A percentile compares a stretch with the other conserved stretches of the same genome.
phyloP scores from a whole-genome alignment of 2,329 filamentous ascomycete genomes.

The Stachybotrys elegans region DNA sequence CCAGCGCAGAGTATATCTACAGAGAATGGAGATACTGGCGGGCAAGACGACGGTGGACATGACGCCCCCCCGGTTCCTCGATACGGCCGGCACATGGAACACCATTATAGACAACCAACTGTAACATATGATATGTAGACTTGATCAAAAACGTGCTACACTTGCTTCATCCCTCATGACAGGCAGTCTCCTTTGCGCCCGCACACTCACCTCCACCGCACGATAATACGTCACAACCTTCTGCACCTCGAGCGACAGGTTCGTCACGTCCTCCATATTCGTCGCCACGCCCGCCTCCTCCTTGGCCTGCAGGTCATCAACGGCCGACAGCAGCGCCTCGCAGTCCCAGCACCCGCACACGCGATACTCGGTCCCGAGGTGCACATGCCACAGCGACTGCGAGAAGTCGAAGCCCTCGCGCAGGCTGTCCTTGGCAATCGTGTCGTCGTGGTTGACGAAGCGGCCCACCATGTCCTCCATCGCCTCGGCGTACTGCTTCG shows the following conservation, averaged over 20 bases:
- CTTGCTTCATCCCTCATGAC: too few relatives aligned
- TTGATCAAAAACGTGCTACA: too few relatives aligned
- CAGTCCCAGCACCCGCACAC: constrained; percentile 32
- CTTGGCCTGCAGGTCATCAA: constrained; percentile 7
- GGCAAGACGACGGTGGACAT: too few relatives aligned
- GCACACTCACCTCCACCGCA: constrained; percentile 11
- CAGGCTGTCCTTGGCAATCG: constrained; percentile 10
- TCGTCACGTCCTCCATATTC: too few relatives aligned
- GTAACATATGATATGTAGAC: too few relatives aligned
- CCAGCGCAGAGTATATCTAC: constrained; percentile 13
- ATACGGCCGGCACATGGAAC: too few relatives aligned
- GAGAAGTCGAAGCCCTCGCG: constrained; percentile 9
- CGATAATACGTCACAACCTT: constrained; percentile 12
- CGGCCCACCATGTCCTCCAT: constrained; percentile 12
- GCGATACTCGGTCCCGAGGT: constrained; percentile 27
- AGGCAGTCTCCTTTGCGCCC: too few relatives aligned
- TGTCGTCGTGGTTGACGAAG: constrained; percentile 22
- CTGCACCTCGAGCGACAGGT: constrained; percentile 6
- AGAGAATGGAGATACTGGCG: constrained; percentile 10
- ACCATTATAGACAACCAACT: too few relatives aligned
- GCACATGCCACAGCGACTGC: constrained; percentile 11
- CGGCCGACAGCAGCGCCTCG: constrained; percentile 22
- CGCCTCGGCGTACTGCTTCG: constrained; percentile 17
- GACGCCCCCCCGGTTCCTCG: too few relatives aligned
- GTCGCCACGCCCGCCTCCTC: constrained; percentile 6